Base-by-base conservation (phyloP, 2,329 filamentous ascomycete genomes). In the Clathrospora elynae region DNA sequence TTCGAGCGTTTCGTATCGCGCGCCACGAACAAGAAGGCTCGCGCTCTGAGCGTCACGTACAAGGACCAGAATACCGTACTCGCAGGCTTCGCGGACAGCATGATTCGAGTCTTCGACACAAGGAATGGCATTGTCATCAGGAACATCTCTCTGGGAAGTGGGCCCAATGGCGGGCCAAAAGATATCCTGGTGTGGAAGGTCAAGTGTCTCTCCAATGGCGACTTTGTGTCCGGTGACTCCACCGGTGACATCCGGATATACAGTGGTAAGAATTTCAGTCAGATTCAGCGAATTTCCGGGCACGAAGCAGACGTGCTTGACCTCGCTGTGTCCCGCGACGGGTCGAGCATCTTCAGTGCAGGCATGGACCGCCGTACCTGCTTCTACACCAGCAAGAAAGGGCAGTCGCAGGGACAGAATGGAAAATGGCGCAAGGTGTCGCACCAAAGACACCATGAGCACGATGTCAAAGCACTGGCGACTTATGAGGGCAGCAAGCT, bases 401-500 rank as follows among this genome's bases (percentile, higher is more conserved):
- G 53, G 2, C 43, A 46, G 2, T 41, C 46, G 7, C 57, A 53
- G 25, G 54, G 71, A 68, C 53, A 82, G 85, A 50, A 42, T 7
- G 64, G 61, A 14, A 62, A 62, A 17, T 99, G 93, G 93, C 82
- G 82, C 45, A 92, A 93, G 69, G 79, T 89, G n/a, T 87, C 84
- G 70, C 90, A 95, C 64, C 81, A 88, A 55, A 81, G 90, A 63
- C 91, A 92, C 64, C 93, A 99, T 66, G 83, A 86, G 31, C 91
- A 97, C 69, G 93, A 99, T 73, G 90, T 97, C 61, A 97, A 97
- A 74, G 83, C 90, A 1, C 88, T 97, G 83, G 88, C 90, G 22
- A 85, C 88, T 0, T 97, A 92, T 53, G 93, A 99, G 70, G 86
- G 86, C 37, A 84, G 81, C 35, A 83, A 83, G 35, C 82, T 96